Conservation (phyloP, 257 asterid species). For the Nyctanthes arbortristis region DNA sequence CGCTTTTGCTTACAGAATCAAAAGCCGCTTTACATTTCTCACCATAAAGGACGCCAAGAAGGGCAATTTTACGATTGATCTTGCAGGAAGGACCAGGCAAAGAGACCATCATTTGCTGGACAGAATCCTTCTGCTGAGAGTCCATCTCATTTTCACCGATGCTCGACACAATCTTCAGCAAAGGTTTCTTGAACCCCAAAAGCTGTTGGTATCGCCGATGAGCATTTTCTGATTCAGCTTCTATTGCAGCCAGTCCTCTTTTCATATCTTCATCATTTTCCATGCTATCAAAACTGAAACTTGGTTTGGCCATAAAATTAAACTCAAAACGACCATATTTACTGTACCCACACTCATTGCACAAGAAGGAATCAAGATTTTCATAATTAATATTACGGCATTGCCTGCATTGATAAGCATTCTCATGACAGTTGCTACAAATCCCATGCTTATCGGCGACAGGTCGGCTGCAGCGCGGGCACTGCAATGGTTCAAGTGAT, state of each 20-base stretch:
- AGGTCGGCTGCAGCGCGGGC: conserved; percentile 99
- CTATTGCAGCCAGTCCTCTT: conserved; percentile 94
- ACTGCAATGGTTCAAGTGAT: conserved; percentile 98
- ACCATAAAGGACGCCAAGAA: conserved; percentile 98
- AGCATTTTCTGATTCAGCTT: conserved; percentile 97
- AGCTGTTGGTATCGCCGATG: conserved; percentile 98
- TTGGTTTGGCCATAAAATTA: conserved; percentile 98
- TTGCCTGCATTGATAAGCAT: conserved; percentile 99
- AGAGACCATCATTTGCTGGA: conserved; percentile 99
- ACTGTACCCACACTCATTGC: conserved; percentile 99
- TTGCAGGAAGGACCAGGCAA: conserved; percentile 99
- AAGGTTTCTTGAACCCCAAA: conserved; percentile 96
- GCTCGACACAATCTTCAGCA: conserved; percentile 94
- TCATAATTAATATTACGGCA: conserved; percentile 98
- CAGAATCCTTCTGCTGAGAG: conserved; percentile 99
- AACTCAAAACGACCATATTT: conserved; percentile 99
- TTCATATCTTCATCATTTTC: conserved; percentile 99
- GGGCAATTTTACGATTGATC: conserved; percentile 98
- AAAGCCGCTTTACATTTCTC: conserved; percentile 99
- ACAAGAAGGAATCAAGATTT: conserved; percentile 93
- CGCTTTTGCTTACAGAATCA: conserved; percentile 99
- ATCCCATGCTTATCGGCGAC: conserved; percentile 97
- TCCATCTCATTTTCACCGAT: conserved; percentile 99
- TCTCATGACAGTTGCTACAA: conserved; percentile 95
- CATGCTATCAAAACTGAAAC: conserved; percentile 97